Conservation (phyloP, 1,139 yeast genomes). For the Meyerozyma carpophila region DNA sequence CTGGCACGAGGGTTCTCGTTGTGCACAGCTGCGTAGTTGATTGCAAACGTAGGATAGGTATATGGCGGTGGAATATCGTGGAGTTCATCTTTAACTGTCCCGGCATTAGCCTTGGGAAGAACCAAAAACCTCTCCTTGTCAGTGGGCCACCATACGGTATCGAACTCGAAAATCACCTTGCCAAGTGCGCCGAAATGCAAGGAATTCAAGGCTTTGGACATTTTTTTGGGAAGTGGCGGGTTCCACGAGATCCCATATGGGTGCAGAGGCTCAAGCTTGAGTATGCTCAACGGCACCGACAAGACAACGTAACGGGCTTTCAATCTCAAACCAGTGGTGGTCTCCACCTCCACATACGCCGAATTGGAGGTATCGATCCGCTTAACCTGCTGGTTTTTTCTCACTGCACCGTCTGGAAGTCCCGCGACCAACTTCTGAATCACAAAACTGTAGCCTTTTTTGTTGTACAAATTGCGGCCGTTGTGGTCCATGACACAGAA, state of each 20-base stretch:
- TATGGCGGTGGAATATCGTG: constrained; percentile 20
- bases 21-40: constrained; percentile 26
- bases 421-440: constrained; percentile 37
- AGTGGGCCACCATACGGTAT: constrained; percentile 59
- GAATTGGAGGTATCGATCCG: constrained; percentile 23
- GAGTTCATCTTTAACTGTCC: constrained; percentile 6
- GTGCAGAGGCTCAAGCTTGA: constrained; percentile 34
- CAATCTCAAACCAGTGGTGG: constrained; percentile 14
- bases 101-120: constrained; percentile 23
- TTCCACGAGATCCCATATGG: constrained; percentile 49
- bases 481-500: constrained; percentile 61
- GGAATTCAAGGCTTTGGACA: constrained; percentile 39
- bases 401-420: constrained; percentile 37
- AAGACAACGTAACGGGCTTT: constrained; percentile 54
- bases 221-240: constrained; percentile 49
- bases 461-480: constrained; percentile 69
- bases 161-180: constrained; percentile 71
- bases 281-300: constrained; percentile 71
- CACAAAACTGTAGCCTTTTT: constrained; percentile 52
- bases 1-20: constrained; percentile 39
- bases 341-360: constrained; percentile 15
- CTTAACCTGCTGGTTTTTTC: constrained; percentile 42
- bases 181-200: constrained; percentile 73
- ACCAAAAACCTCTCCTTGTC: constrained; percentile 49
- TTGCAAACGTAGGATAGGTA: constrained; percentile 23